A percentile compares a stretch with the other conserved stretches of the same genome.
Conservation (phyloP, 2,329 filamentous ascomycete genomes). For the Phyllosticta capitalensis region DNA sequence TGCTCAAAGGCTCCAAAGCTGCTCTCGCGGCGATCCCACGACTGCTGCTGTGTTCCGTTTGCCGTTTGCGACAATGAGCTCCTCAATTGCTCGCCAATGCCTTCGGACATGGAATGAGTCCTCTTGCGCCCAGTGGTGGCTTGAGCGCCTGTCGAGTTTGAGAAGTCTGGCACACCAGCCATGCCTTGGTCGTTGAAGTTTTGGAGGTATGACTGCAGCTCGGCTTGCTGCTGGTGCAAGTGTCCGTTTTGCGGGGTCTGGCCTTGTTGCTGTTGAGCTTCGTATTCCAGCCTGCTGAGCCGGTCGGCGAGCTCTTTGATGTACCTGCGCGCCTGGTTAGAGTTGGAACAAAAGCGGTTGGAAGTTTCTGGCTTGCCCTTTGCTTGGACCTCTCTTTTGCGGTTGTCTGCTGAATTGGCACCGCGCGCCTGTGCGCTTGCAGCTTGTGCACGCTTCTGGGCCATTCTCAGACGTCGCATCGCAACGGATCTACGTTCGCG, state of each 20-base stretch:
- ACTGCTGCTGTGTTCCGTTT: constrained; percentile 3
- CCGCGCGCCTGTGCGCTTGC: constrained; percentile 29
- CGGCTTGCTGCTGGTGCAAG: constrained; percentile 2
- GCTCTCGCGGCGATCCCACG: constrained; percentile 20
- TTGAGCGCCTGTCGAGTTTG: constrained; percentile 20
- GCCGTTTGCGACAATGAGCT: constrained; percentile 16
- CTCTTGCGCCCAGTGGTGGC: constrained; percentile 23
- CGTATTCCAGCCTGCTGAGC: constrained; percentile 26
- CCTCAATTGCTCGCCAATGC: constrained; percentile 22
- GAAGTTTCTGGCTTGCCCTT: constrained; percentile 21
- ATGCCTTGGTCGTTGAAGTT: constrained; percentile 19
- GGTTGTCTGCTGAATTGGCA: constrained; percentile 33
- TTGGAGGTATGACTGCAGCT: constrained; percentile 8
- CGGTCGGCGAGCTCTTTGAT: constrained; percentile 33
- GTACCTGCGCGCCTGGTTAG: constrained; percentile 20
- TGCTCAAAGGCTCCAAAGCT: constrained; percentile 11
- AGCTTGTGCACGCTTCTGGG: constrained; percentile 31
- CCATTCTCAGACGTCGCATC: constrained; percentile 32
- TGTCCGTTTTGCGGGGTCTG: constrained; percentile 7
- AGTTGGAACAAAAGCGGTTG: neutral
- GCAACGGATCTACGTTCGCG: constrained; percentile 25
- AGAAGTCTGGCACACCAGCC: constrained; percentile 20
- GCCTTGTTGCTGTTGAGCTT: constrained; percentile 4
- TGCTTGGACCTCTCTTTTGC: constrained; percentile 33
- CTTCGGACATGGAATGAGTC: constrained; percentile 30